Evolutionary conservation across 257 asterid genomes (phyloP), one percentile per base, ranked within the genome.

Genomic region (Sherardia arvensis): DNA sequence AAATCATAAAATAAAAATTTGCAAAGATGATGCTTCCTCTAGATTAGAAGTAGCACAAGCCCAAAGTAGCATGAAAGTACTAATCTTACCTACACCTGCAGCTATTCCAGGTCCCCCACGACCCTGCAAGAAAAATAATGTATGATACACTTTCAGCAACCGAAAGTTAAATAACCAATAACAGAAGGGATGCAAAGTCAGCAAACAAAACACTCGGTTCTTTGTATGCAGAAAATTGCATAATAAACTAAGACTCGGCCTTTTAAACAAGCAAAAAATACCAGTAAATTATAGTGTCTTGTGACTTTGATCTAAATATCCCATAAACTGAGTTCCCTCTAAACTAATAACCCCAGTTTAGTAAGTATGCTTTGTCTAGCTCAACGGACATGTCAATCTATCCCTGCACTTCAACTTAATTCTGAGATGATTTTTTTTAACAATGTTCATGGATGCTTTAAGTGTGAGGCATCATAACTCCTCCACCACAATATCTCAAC

Each of bases 71-170:
- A 65, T 40, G 32, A 26, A 63, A 69, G 23, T 62, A 33, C 56
- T 71, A 66, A 75, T 66, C 83, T 69, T 70, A 85, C 97, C 95
- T 74, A 56, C 77, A 81, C 74, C 82, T 11, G 88, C 27, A 43
- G 76, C 79, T 83, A 83, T 76, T 45, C 96, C 96, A 57, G 96
- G 91, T 63, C 91, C 91, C 38, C 95, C 98, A 18, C 94, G 85
- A 27, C 90, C 96, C 98, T 91, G 90, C 80, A 75, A 73, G 78
- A 72, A 73, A 81, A 68, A 47, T 30, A 7, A 72, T 15, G 33
- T 57, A 51, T 38, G 10, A 23, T 17, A 43, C 61, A 53, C 28
- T 34, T 14, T 43, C 70, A 64, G 67, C 56, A 64, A 54, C 57
- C 30, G 27, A 51, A 29, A 69, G 3, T 3, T 27, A 4, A 51